These are phyloP conservation scores for Pseudogymnoascus sp. DNA, from an alignment of 2,329 filamentous ascomycete genomes.

Conservation along the genomic window DNA sequence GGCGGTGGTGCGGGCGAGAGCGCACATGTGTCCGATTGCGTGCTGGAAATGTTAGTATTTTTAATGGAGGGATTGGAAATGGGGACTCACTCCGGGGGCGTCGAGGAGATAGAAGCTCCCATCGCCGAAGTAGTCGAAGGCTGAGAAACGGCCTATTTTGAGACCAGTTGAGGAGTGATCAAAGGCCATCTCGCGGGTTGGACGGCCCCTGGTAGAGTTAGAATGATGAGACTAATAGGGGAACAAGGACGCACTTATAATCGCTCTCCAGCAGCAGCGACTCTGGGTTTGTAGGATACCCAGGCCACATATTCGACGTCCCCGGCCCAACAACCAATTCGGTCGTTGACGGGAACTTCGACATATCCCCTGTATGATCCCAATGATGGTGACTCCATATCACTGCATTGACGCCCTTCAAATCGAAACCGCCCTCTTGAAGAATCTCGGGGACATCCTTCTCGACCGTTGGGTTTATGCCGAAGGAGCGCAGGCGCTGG, in stretches of 20 bases:
- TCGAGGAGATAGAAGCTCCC: constrained; percentile 48
- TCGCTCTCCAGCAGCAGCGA: constrained; percentile 34
- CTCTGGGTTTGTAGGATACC: constrained; percentile 35
- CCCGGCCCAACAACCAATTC: constrained; percentile 40
- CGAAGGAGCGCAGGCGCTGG: constrained; percentile 26
- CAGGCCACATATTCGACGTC: constrained; percentile 34
- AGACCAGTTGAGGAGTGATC: constrained; percentile 22
- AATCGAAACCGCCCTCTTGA: constrained; percentile 30
- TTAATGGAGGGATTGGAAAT: not conserved
- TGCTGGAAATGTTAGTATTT: constrained; percentile 25
- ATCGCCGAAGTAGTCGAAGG: constrained; percentile 46
- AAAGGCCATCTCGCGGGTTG: constrained; percentile 29
- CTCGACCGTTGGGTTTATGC: constrained; percentile 32
- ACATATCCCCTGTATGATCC: constrained; percentile 37
- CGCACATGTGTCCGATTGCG: constrained; percentile 42
- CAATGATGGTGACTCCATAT: constrained; percentile 33
- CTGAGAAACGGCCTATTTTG: constrained; percentile 38
- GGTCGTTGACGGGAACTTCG: constrained; percentile 35
- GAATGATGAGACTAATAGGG: not conserved
- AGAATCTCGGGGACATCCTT: constrained; percentile 37
- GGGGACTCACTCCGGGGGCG: constrained; percentile 34
- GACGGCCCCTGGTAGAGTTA: constrained; percentile 19
- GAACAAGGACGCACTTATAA: constrained; percentile 23
- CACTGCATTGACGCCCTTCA: constrained; percentile 28
- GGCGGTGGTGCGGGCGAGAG: constrained; percentile 37